phyloP scores from a whole-genome alignment of 1,284 basidiomycete species.

The Pseudozyma sp. region DNA sequence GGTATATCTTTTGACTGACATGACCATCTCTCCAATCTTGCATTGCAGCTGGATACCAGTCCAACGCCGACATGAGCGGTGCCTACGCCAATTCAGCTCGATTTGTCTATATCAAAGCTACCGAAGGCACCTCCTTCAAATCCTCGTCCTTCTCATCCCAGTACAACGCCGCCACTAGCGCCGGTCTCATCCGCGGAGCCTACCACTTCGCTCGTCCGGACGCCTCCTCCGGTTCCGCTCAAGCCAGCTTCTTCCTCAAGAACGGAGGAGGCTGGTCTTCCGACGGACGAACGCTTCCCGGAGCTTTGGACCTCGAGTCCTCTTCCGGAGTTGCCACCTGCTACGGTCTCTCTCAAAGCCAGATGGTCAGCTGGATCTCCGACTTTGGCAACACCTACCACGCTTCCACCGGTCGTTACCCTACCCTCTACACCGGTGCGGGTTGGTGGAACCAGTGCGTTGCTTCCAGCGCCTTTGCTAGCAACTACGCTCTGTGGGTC shows the following conservation, averaged over 20 bases:
- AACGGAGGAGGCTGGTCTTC: conserved; percentile 72
- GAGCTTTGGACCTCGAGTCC: conserved; percentile 49
- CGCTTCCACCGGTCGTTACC: conserved; percentile 70
- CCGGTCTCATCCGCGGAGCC: conserved; percentile 74
- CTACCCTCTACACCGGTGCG: conserved; percentile 76
- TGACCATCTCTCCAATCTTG: neutral
- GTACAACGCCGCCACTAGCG: conserved; percentile 74
- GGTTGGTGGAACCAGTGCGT: conserved; percentile 79
- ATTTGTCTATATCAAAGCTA: conserved; percentile 79
- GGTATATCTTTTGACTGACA: neutral
- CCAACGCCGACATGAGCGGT: conserved; percentile 73
- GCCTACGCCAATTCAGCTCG: conserved; percentile 74
- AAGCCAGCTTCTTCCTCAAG: conserved; percentile 75
- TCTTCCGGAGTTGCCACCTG: conserved; percentile 67
- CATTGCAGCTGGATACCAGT: conserved; percentile 70
- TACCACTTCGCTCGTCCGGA: conserved; percentile 75
- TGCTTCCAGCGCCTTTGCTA: conserved; percentile 71
- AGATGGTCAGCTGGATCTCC: conserved; percentile 76
- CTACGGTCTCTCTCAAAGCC: conserved; percentile 73
- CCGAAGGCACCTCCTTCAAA: conserved; percentile 74
- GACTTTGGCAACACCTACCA: conserved; percentile 73
- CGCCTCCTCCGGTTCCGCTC: conserved; percentile 72
- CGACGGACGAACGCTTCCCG: conserved; percentile 60
- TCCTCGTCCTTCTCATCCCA: conserved; percentile 71
- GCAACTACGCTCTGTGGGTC: conserved; percentile 75